Conservation (phyloP, 2,329 filamentous ascomycete species). For the Cladosporium sp. region DNA sequence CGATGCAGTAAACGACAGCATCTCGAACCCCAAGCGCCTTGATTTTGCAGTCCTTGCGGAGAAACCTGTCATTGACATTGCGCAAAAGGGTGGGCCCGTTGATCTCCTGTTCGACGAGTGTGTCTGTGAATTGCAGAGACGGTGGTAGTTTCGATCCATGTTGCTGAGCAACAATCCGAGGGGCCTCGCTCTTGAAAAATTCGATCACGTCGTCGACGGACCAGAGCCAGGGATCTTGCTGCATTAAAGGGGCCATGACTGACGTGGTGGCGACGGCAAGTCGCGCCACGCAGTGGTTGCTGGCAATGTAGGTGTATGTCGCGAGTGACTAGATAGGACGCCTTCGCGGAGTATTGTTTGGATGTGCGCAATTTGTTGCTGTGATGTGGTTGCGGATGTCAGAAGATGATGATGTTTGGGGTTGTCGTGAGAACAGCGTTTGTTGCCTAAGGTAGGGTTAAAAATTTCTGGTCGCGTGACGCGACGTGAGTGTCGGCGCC, state of each 20-base stretch:
- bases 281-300: no score
- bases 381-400: neutral
- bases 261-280: neutral
- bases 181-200: constrained; percentile 54
- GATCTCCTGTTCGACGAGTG: constrained; percentile 58
- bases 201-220: constrained; percentile 60
- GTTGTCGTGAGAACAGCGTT: neutral
- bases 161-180: constrained; percentile 21
- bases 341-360: neutral
- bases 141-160: constrained; percentile 46
- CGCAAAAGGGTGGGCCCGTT: constrained; percentile 62
- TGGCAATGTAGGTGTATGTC: neutral
- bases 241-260: constrained; percentile 20
- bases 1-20: constrained; percentile 55
- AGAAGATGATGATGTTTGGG: neutral
- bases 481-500: neutral
- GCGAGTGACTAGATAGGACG: neutral
- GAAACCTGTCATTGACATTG: constrained; percentile 44
- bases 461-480: neutral
- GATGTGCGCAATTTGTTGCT: neutral
- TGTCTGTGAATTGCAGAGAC: constrained; percentile 46
- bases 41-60: constrained; percentile 55
- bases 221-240: constrained; percentile 70
- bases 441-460: neutral
- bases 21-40: constrained; percentile 54